Conservation (phyloP, 768 basidiomycete genomes). For the Crucibulum laeve region DNA sequence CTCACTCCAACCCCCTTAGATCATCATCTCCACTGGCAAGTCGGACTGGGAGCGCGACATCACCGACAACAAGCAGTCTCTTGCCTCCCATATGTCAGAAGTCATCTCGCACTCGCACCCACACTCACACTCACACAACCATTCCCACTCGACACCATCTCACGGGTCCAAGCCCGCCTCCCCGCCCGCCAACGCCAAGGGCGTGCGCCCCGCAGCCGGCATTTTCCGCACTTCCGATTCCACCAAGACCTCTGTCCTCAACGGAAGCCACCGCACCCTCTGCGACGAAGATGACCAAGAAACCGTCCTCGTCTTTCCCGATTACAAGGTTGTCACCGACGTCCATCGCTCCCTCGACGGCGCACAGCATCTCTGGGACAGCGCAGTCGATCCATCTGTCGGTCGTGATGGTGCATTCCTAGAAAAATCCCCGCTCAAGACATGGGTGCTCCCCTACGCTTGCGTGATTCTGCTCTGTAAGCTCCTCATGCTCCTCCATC, state of each 20-base stretch:
- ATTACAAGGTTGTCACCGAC: constrained; percentile 80
- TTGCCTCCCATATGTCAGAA: constrained; percentile 57
- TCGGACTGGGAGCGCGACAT: constrained; percentile 86
- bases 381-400: constrained; percentile 55
- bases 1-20: constrained; percentile 32
- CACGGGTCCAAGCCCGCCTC: constrained; percentile 11
- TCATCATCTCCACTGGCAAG: constrained; percentile 87
- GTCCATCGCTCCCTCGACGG: constrained; percentile 61
- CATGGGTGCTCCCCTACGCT: constrained; percentile 85
- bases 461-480: constrained; percentile 87
- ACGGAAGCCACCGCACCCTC: constrained; percentile 77
- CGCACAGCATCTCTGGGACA: constrained; percentile 66
- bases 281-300: constrained; percentile 62
- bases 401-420: constrained; percentile 40
- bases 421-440: constrained; percentile 47
- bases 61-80: constrained; percentile 61
- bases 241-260: constrained; percentile 65
- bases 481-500: constrained; percentile 19
- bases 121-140: neutral
- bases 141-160: neutral
- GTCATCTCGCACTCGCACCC: constrained; percentile 22
- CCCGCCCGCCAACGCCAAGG: constrained; percentile 19
- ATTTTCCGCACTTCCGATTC: constrained; percentile 56
- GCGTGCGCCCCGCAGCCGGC: constrained; percentile 37
- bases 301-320: constrained; percentile 87